Conservation (phyloP, 2,329 filamentous ascomycete species). For the Claviceps sorghi region DNA sequence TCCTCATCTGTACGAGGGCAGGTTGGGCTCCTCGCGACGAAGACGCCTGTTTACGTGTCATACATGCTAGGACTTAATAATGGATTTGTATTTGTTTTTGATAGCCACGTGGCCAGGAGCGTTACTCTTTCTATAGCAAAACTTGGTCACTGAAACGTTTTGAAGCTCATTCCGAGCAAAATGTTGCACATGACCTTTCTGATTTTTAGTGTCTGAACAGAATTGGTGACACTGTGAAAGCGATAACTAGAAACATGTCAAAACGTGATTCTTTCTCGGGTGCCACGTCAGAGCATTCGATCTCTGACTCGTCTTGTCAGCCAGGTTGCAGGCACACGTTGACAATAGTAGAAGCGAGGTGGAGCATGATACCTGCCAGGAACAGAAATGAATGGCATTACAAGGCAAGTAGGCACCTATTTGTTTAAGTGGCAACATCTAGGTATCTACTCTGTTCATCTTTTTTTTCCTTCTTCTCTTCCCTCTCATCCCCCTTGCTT, state of each 20-base stretch:
- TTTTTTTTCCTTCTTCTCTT: no score
- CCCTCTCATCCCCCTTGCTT: no score
- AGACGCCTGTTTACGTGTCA: conserved; percentile 6
- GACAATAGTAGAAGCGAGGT: no score
- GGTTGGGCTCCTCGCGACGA: conserved; percentile 12
- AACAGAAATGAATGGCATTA: no score
- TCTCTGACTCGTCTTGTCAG: no score
- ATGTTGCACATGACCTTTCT: neutral
- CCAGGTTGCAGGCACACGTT: no score
- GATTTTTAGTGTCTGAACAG: neutral
- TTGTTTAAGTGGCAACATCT: no score
- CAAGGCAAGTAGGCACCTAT: no score
- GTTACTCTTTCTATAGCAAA: neutral
- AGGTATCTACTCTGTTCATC: no score
- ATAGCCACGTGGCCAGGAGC: neutral
- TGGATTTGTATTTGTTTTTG: conserved; percentile 23
- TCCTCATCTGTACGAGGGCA: conserved; percentile 12
- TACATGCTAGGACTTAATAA: conserved; percentile 30
- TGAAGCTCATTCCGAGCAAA: neutral
- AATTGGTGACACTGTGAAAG: neutral
- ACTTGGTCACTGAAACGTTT: neutral
- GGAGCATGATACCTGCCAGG: no score
- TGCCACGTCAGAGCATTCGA: no score
- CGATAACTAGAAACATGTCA: neutral
- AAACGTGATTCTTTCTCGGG: neutral